These are phyloP conservation scores for Kazachstania sp. DNA, from an alignment of 1,139 yeast species.

Conservation along the genomic window DNA sequence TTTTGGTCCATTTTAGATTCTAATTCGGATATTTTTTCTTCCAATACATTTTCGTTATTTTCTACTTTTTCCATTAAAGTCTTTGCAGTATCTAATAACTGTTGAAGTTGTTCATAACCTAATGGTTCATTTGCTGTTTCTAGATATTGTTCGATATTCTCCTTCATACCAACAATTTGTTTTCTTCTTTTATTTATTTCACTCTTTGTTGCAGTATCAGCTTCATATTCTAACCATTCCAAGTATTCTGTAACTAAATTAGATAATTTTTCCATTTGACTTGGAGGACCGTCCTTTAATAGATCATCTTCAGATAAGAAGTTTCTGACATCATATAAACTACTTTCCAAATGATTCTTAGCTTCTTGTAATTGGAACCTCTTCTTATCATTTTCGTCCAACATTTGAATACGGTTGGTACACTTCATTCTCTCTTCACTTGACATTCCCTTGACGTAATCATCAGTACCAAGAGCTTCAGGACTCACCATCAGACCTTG, in stretches of 20 bases:
- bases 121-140: slow-evolving; percentile 32
- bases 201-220: slow-evolving; percentile 45
- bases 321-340: slow-evolving; percentile 49
- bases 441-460: slow-evolving; percentile 3
- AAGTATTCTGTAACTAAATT: slow-evolving; percentile 41
- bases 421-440: slow-evolving; percentile 3
- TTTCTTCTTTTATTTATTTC: slow-evolving; percentile 31
- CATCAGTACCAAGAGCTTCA: slow-evolving; percentile 2
- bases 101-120: slow-evolving; percentile 33
- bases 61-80: slow-evolving; percentile 7
- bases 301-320: slow-evolving; percentile 43
- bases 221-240: slow-evolving; percentile 76
- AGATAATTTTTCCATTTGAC: slow-evolving; percentile 34
- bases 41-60: slow-evolving; percentile 5
- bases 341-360: slow-evolving; percentile 49
- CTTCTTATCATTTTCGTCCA: slow-evolving; percentile 38
- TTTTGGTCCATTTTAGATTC: slow-evolving; percentile 8
- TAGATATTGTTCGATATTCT: slow-evolving; percentile 30
- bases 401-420: slow-evolving; percentile 12
- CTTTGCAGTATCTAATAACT: slow-evolving; percentile 25
- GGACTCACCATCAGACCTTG: slow-evolving; percentile 11
- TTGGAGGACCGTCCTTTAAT: slow-evolving; percentile 32
- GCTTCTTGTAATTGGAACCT: slow-evolving; percentile 41
- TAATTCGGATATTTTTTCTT: slow-evolving; percentile 12
- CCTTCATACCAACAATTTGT: slow-evolving; percentile 26